phyloP scores from a whole-genome alignment of 176 grass and related monocot species.

The Rhipidocladum racemiflorum region DNA sequence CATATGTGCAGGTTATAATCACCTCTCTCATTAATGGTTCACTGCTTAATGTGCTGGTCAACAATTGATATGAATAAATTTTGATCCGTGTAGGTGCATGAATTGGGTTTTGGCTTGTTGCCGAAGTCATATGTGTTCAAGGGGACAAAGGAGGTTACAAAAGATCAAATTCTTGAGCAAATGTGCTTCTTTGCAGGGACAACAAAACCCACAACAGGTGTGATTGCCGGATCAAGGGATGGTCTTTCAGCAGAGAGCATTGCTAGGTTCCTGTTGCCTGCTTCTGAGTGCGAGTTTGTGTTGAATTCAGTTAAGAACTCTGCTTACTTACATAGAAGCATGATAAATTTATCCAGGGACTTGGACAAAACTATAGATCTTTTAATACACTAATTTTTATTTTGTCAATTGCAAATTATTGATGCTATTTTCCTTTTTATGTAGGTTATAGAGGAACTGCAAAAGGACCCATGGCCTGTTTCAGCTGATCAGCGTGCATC shows the following conservation, averaged over 20 bases:
- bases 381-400: background rate
- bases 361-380: background rate
- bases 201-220: slow-evolving; percentile 65
- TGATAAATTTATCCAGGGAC: slow-evolving; percentile 12
- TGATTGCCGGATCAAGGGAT: slow-evolving; percentile 69
- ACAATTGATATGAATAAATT: slow-evolving; percentile 13
- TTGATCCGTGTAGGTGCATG: slow-evolving; percentile 68
- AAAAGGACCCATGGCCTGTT: slow-evolving; percentile 84
- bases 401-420: slow-evolving; percentile 19
- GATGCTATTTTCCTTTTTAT: background rate
- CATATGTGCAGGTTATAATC: slow-evolving; percentile 74
- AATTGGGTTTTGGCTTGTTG: slow-evolving; percentile 83
- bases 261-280: slow-evolving; percentile 82
- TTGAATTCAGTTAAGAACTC: slow-evolving; percentile 76
- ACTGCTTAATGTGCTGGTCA: background rate
- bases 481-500: slow-evolving; percentile 72
- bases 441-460: slow-evolving; percentile 91
- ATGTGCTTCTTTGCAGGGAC: slow-evolving; percentile 80
- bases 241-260: slow-evolving; percentile 76
- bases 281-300: slow-evolving; percentile 88
- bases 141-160: slow-evolving; percentile 79
- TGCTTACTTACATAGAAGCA: background rate
- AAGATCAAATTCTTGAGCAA: slow-evolving; percentile 92
- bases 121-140: slow-evolving; percentile 94
- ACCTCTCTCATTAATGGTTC: background rate